Evolutionary conservation across 1,139 yeast genomes (phyloP).

Genomic region (Suhomyces wounanorum): DNA sequence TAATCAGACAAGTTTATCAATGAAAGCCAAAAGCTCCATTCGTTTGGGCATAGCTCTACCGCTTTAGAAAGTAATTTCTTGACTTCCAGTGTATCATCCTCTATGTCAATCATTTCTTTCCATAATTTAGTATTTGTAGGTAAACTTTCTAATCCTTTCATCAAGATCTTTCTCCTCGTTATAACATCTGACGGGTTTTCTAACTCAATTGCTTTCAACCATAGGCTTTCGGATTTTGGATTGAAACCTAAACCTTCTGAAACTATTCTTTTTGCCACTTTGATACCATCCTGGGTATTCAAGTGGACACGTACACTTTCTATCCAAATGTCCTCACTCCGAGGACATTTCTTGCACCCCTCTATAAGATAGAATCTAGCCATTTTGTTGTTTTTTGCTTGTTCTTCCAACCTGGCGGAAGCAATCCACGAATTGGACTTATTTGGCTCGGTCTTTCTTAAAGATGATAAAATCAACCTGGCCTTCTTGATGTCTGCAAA

Average conservation of each 20-base stretch:
- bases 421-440: conserved; percentile 88
- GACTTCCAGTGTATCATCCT: conserved; percentile 46
- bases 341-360: conserved; percentile 73
- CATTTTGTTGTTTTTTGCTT: conserved; percentile 52
- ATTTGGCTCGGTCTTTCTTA: conserved; percentile 71
- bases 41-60: conserved; percentile 63
- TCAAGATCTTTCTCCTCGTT: conserved; percentile 57
- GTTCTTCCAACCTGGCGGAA: conserved; percentile 77
- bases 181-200: conserved; percentile 52
- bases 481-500: conserved; percentile 60
- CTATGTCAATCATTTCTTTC: conserved; percentile 53
- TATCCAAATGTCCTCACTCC: conserved; percentile 77
- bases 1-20: conserved; percentile 48
- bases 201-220: conserved; percentile 70
- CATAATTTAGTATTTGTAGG: conserved; percentile 55
- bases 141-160: conserved; percentile 58
- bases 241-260: conserved; percentile 66
- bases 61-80: conserved; percentile 65
- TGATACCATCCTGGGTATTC: conserved; percentile 40
- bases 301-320: conserved; percentile 72
- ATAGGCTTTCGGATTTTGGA: conserved; percentile 58
- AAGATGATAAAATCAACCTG: conserved; percentile 62
- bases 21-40: conserved; percentile 65
- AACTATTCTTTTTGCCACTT: conserved; percentile 54
- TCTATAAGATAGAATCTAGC: conserved; percentile 67